These are phyloP conservation scores for Nicotiana otophora DNA, from an alignment of 257 asterid species.

Conservation along the genomic window DNA sequence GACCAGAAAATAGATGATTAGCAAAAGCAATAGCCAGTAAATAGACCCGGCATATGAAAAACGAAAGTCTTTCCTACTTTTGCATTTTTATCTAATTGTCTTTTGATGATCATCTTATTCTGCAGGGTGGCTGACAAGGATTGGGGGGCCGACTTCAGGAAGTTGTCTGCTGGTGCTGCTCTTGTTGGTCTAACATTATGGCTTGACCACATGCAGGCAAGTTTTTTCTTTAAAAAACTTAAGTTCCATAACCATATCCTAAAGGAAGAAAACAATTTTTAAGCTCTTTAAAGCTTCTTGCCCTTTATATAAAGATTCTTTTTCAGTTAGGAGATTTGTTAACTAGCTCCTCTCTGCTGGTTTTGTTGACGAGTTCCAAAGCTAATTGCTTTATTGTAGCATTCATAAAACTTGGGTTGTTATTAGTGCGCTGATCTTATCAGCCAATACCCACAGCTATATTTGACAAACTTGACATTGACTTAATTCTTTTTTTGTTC, in stretches of 20 bases:
- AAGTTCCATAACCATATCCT: conserved; percentile 7
- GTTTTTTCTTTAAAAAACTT: conserved; percentile 7
- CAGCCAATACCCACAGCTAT: neutral
- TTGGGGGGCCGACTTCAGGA: conserved; percentile 97
- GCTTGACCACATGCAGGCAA: conserved; percentile 99
- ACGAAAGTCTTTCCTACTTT: neutral
- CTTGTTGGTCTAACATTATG: conserved; percentile 88
- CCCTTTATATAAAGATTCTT: neutral
- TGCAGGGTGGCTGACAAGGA: conserved; percentile 94
- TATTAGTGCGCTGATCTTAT: neutral
- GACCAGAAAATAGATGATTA: too few relatives aligned
- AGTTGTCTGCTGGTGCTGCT: conserved; percentile 94
- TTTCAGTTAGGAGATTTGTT: neutral
- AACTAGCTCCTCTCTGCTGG: neutral
- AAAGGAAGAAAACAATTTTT: neutral
- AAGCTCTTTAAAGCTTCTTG: neutral
- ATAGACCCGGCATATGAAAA: too few relatives aligned
- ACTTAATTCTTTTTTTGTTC: neutral
- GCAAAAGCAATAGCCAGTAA: too few relatives aligned
- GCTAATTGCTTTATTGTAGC: neutral
- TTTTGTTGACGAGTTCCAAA: neutral
- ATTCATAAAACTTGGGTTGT: conserved; percentile 4
- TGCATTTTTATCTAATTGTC: conserved; percentile 8
- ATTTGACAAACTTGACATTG: neutral
- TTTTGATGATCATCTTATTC: conserved; percentile 17